Evolutionary conservation across 2,329 filamentous ascomycete genomes (phyloP).

Genomic region (Aspergillus unguis): DNA sequence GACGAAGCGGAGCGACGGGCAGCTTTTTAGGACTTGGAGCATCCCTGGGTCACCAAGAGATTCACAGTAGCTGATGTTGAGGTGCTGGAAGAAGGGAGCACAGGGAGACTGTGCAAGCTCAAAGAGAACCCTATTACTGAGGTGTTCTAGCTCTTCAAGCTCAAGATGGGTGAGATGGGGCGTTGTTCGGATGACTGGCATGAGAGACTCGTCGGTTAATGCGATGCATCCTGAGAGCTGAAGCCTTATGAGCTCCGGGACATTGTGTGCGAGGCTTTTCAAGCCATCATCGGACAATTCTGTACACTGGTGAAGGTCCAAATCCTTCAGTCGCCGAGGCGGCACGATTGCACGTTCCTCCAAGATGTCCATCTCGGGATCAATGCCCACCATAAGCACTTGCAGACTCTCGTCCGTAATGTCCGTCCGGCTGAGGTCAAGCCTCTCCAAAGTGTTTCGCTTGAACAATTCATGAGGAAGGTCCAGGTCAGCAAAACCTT

Average conservation of each 20-base stretch:
- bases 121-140: slow-evolving; percentile 73
- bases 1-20: slow-evolving; percentile 64
- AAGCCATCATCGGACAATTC: slow-evolving; percentile 70
- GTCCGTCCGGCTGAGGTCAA: slow-evolving; percentile 74
- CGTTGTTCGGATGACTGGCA: slow-evolving; percentile 68
- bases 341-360: slow-evolving; percentile 73
- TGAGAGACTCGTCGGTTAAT: slow-evolving; percentile 70
- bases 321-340: slow-evolving; percentile 71
- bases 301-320: slow-evolving; percentile 78
- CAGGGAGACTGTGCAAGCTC: slow-evolving; percentile 75
- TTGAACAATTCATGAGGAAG: slow-evolving; percentile 73
- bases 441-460: slow-evolving; percentile 75
- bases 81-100: slow-evolving; percentile 66
- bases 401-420: slow-evolving; percentile 71
- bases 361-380: slow-evolving; percentile 77
- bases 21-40: slow-evolving; percentile 75
- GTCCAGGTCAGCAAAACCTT: slow-evolving; percentile 70
- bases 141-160: slow-evolving; percentile 74
- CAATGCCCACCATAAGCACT: slow-evolving; percentile 69
- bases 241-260: slow-evolving; percentile 77
- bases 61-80: slow-evolving; percentile 89
- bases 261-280: slow-evolving; percentile 66
- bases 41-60: slow-evolving; percentile 78
- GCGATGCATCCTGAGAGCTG: slow-evolving; percentile 75
- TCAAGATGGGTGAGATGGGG: slow-evolving; percentile 81